A percentile compares a stretch with the other conserved stretches of the same genome.
These are phyloP conservation scores for Volvariella volvacea DNA, from an alignment of 1,284 basidiomycete species.

Conservation along the genomic window DNA sequence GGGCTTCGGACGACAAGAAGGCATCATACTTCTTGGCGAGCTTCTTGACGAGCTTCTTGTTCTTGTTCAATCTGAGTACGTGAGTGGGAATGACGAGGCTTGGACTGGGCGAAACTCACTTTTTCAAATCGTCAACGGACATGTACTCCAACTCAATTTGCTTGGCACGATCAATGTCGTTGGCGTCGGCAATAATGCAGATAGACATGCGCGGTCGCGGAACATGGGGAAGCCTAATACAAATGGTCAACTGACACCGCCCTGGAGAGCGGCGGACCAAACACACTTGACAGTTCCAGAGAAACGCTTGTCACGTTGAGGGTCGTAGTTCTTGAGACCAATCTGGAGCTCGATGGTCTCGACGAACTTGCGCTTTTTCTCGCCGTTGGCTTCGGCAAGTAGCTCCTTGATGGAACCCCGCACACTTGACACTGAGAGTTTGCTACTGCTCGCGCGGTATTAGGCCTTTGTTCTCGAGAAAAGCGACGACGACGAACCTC, in stretches of 20 bases:
- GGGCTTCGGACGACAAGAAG: conserved; percentile 95
- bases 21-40: conserved; percentile 99
- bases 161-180: conserved; percentile 98
- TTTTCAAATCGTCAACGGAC: conserved; percentile 99
- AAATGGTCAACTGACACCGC: background rate
- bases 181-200: conserved; percentile 98
- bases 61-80: conserved; percentile 86
- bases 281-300: conserved; percentile 91
- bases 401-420: conserved; percentile 91
- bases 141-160: conserved; percentile 97
- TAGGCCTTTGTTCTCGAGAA: no score
- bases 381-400: conserved; percentile 69
- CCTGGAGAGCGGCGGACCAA: background rate
- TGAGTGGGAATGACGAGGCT: background rate
- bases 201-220: conserved; percentile 99
- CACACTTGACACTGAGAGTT: conserved; percentile 98
- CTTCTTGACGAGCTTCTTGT: conserved; percentile 99
- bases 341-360: conserved; percentile 96
- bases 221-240: conserved; percentile 81
- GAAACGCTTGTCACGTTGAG: conserved; percentile 94
- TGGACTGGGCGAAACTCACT: conserved; percentile 41
- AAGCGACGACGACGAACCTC: no score
- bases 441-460: conserved; percentile 29
- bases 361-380: conserved; percentile 85
- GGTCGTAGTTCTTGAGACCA: conserved; percentile 98